Percentiles rank a stretch among this genome's conserved stretches.
Evolutionary conservation across 768 basidiomycete genomes (phyloP).

Genomic region (Tylopilus cervinicoccineus): DNA sequence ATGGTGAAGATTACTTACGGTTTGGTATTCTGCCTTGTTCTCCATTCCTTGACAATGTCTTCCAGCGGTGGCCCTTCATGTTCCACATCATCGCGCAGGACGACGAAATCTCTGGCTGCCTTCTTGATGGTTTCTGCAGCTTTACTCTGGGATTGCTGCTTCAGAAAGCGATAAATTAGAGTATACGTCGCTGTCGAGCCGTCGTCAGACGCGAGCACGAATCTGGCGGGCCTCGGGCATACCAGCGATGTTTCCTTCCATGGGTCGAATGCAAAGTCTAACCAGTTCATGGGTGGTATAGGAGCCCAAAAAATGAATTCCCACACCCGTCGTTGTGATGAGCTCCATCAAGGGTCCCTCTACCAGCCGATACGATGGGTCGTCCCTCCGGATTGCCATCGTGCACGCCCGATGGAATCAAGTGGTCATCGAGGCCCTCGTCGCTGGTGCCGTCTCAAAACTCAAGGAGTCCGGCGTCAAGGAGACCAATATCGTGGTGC

Average conservation of each 20-base stretch:
- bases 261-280: slow-evolving; percentile 6
- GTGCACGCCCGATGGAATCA: slow-evolving; percentile 98
- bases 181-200: slow-evolving; percentile 60
- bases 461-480: slow-evolving; percentile 85
- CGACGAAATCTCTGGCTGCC: slow-evolving; percentile 58
- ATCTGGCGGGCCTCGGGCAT: slow-evolving; percentile 18
- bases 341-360: slow-evolving; percentile 74
- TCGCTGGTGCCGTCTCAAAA: slow-evolving; percentile 74
- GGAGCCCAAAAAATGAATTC: slow-evolving; percentile 8
- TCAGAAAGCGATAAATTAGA: slow-evolving; percentile 71
- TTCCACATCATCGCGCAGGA: slow-evolving; percentile 52
- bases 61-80: slow-evolving; percentile 54
- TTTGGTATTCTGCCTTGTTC: slow-evolving; percentile 29
- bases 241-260: slow-evolving; percentile 57
- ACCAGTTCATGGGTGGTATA: neutral
- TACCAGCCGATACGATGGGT: slow-evolving; percentile 68
- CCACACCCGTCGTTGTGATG: slow-evolving; percentile 20
- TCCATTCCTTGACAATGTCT: slow-evolving; percentile 67
- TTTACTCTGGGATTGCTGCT: slow-evolving; percentile 59
- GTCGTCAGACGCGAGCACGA: slow-evolving; percentile 9
- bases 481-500: slow-evolving; percentile 83
- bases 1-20: slow-evolving; percentile 21
- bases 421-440: slow-evolving; percentile 76
- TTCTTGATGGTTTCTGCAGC: slow-evolving; percentile 73
- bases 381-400: slow-evolving; percentile 79